Conservation (phyloP, 2,329 filamentous ascomycete species). For the Ascochyta rabiei region DNA sequence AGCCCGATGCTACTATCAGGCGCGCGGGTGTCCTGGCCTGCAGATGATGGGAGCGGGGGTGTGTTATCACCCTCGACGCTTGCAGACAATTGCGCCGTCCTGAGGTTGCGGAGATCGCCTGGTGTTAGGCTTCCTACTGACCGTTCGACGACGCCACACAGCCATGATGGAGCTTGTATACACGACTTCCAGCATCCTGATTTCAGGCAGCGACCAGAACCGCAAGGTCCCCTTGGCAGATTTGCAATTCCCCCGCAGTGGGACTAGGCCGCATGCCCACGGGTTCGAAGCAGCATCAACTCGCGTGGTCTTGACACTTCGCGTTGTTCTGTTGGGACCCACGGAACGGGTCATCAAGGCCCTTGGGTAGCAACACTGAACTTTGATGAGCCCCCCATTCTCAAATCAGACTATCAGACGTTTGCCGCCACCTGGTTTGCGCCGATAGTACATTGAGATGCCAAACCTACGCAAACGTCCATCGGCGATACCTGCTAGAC, state of each 20-base stretch:
- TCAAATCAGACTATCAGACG: too few species aligned
- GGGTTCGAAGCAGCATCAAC: slow-evolving; percentile 3
- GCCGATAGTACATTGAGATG: not conserved
- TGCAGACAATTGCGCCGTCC: slow-evolving; percentile 25
- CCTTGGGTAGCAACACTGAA: not conserved
- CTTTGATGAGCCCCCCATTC: not conserved
- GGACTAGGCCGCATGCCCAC: slow-evolving; percentile 8
- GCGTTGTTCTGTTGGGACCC: not conserved
- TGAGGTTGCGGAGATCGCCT: slow-evolving; percentile 31
- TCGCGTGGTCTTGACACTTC: slow-evolving; percentile 14
- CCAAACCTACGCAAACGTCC: not conserved
- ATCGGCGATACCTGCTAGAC: not conserved
- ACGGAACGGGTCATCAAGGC: not conserved
- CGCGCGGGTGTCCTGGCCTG: slow-evolving; percentile 24
- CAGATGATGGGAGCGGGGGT: slow-evolving; percentile 20
- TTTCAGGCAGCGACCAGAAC: not conserved
- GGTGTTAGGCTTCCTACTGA: slow-evolving; percentile 14
- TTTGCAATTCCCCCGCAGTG: slow-evolving; percentile 15
- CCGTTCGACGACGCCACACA: slow-evolving; percentile 1
- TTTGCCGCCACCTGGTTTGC: too few species aligned
- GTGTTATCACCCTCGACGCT: slow-evolving; percentile 26
- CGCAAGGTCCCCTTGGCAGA: slow-evolving; percentile 10
- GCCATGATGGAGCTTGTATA: slow-evolving; percentile 16
- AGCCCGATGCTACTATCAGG: slow-evolving; percentile 18
- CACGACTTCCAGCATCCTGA: slow-evolving; percentile 7